A percentile compares a stretch with the other conserved stretches of the same genome.
Evolutionary conservation across 1,139 yeast species (phyloP).

Genomic region (Arxiozyma slooffiae): DNA sequence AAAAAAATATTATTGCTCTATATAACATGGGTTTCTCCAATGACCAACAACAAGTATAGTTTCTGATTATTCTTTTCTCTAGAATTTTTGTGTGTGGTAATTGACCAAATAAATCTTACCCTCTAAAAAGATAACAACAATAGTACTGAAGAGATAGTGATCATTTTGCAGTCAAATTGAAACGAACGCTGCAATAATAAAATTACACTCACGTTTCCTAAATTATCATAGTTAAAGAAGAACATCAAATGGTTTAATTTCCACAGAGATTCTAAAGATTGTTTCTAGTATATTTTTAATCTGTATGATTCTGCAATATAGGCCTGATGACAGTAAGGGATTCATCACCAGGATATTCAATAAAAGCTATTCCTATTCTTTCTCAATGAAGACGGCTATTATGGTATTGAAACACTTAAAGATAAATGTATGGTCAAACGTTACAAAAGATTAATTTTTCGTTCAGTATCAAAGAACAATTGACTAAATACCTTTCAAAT

Average conservation of each 20-base stretch:
- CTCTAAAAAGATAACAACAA: not conserved
- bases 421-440: conserved; percentile 39
- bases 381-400: conserved; percentile 45
- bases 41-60: too few relatives aligned
- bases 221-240: conserved; percentile 37
- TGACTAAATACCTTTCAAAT: conserved; percentile 45
- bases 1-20: too few relatives aligned
- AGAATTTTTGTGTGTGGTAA: not conserved
- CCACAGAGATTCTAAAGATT: conserved; percentile 48
- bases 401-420: conserved; percentile 41
- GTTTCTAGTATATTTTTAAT: conserved; percentile 47
- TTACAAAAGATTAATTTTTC: conserved; percentile 52
- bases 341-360: conserved; percentile 21
- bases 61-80: not conserved
- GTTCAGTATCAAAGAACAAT: conserved; percentile 45
- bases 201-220: conserved; percentile 33
- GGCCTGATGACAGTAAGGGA: conserved; percentile 7
- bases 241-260: conserved; percentile 44
- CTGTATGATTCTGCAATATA: conserved; percentile 37
- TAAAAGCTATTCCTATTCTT: conserved; percentile 41
- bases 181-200: not conserved
- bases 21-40: not conserved
- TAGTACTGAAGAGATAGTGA: not conserved
- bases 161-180: not conserved
- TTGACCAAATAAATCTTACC: not conserved